These are phyloP conservation scores for Myxozyma nipponensis DNA, from an alignment of 805 yeast genomes.

Conservation along the genomic window DNA sequence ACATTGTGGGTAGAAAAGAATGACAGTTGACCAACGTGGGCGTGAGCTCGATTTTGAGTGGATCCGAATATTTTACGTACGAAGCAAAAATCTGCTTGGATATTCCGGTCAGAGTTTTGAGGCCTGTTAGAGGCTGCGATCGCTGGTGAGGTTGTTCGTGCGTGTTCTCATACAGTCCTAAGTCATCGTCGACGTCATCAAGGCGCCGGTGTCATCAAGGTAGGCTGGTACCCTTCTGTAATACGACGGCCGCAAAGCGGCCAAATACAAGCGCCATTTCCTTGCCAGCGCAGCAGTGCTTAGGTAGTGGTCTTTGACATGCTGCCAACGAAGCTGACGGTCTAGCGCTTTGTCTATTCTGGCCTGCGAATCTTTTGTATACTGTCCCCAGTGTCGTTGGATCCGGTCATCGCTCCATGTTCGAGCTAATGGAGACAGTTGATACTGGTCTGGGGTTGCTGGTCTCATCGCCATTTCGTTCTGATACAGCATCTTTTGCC, in stretches of 20 bases:
- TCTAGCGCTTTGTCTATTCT: neutral
- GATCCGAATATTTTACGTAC: too few species aligned
- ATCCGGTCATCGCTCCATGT: slow-evolving; percentile 10
- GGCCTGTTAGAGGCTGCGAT: too few species aligned
- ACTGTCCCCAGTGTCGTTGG: slow-evolving; percentile 3
- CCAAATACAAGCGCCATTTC: neutral
- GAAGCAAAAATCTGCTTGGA: too few species aligned
- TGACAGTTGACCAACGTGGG: too few species aligned
- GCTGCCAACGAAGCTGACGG: neutral
- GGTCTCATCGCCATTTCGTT: slow-evolving; percentile 1
- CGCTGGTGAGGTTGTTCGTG: too few species aligned
- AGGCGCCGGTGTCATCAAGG: neutral
- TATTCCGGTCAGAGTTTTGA: too few species aligned
- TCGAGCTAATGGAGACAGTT: neutral
- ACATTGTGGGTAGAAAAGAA: too few species aligned
- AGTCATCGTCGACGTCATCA: neutral
- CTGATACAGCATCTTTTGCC: neutral
- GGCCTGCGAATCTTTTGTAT: neutral
- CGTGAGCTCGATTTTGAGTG: too few species aligned
- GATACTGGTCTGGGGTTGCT: slow-evolving; percentile 6
- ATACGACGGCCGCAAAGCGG: neutral
- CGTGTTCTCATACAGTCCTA: too few species aligned
- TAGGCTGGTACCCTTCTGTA: neutral
- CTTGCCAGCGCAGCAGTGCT: neutral
- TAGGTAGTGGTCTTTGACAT: neutral